Evolutionary conservation across 768 basidiomycete genomes (phyloP).

Genomic region (Trametes villosa): DNA sequence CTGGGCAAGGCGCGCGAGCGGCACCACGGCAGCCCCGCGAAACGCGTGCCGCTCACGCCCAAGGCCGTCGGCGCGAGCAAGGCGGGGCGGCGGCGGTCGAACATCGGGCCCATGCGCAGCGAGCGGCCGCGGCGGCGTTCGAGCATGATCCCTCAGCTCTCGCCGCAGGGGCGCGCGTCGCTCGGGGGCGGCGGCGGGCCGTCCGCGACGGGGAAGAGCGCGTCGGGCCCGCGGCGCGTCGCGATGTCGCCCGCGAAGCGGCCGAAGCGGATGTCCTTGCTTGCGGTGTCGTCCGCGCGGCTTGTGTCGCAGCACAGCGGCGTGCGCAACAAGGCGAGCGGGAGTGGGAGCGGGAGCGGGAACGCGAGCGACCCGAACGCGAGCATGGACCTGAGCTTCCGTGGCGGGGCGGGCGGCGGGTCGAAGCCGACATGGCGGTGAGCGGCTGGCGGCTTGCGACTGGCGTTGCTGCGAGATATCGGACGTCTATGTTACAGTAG

Average conservation of each 20-base stretch:
- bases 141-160: constrained; percentile 77
- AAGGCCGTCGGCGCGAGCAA: constrained; percentile 42
- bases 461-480: background rate
- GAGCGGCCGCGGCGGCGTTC: constrained; percentile 78
- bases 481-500: background rate
- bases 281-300: constrained; percentile 36
- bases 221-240: constrained; percentile 44
- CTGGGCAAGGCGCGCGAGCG: constrained; percentile 39
- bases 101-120: constrained; percentile 72
- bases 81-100: constrained; percentile 63
- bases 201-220: constrained; percentile 20
- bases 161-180: constrained; percentile 47
- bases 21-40: constrained; percentile 47
- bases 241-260: constrained; percentile 64
- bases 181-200: constrained; percentile 33
- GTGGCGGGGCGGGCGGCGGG: constrained; percentile 31
- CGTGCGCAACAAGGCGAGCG: constrained; percentile 27
- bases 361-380: constrained; percentile 38
- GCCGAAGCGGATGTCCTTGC: constrained; percentile 59
- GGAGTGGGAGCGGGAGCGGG: constrained; percentile 33
- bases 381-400: constrained; percentile 54
- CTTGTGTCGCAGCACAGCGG: constrained; percentile 31
- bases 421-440: constrained; percentile 64
- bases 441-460: constrained; percentile 22
- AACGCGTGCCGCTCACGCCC: constrained; percentile 56